phyloP scores from a whole-genome alignment of 2,329 filamentous ascomycete species.

The Lomentospora prolificans region DNA sequence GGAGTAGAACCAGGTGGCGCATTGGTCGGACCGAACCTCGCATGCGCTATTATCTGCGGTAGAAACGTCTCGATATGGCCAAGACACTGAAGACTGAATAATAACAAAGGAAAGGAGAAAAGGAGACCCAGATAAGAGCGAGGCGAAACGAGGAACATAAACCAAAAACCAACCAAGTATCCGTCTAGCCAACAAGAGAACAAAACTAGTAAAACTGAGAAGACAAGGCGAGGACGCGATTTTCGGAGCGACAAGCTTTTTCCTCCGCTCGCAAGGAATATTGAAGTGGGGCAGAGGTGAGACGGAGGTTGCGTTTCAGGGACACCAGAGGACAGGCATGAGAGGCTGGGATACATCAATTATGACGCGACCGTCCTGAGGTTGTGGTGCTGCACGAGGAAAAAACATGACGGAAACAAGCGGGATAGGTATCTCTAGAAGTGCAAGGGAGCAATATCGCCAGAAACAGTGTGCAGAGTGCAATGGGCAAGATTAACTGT shows the following conservation, averaged over 20 bases:
- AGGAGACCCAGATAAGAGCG: neutral
- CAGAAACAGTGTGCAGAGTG: neutral
- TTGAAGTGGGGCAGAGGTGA: too few relatives aligned
- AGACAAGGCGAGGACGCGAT: too few relatives aligned
- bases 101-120: neutral
- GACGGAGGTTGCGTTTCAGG: too few relatives aligned
- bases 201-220: neutral
- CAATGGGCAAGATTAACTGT: slow-evolving; percentile 41
- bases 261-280: too few relatives aligned
- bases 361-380: too few relatives aligned
- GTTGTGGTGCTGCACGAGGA: too few relatives aligned
- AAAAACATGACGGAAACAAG: slow-evolving; percentile 3
- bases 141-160: slow-evolving; percentile 4
- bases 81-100: neutral
- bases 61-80: neutral
- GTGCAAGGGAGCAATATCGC: slow-evolving; percentile 7
- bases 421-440: slow-evolving; percentile 12
- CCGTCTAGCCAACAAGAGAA: neutral
- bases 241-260: too few relatives aligned
- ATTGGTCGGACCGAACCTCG: neutral
- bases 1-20: neutral
- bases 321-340: too few relatives aligned
- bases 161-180: neutral
- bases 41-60: neutral
- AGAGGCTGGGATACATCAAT: too few relatives aligned